phyloP scores from a whole-genome alignment of 805 yeast genomes.

The Metschnikowia lachancei region DNA sequence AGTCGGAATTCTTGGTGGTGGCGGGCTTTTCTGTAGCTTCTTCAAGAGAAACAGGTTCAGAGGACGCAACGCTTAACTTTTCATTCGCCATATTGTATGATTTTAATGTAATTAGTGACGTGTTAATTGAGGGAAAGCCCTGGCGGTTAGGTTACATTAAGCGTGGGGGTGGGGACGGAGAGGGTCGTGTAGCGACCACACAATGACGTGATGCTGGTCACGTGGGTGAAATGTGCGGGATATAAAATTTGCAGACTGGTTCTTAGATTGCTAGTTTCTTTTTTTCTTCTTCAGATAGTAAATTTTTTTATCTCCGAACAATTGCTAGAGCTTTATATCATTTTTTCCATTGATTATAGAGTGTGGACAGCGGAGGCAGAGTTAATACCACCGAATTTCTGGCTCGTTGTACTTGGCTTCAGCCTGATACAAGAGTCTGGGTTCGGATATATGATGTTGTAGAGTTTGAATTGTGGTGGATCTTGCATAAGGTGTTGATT shows the following conservation, averaged over 20 bases:
- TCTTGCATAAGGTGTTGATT: no score
- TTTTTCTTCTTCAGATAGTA: slow-evolving; percentile 26
- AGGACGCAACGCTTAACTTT: slow-evolving; percentile 30
- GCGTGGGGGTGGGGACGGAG: slow-evolving; percentile 6
- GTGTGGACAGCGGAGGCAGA: slow-evolving; percentile 52
- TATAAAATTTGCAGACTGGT: neutral
- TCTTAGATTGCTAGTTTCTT: neutral
- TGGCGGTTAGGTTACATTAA: neutral
- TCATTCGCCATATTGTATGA: slow-evolving; percentile 16
- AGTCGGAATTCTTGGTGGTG: neutral
- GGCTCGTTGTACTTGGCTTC: slow-evolving; percentile 10
- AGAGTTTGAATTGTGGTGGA: neutral
- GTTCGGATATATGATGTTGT: slow-evolving; percentile 2
- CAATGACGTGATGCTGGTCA: slow-evolving; percentile 2
- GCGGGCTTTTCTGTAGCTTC: slow-evolving; percentile 7
- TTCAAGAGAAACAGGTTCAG: slow-evolving; percentile 35
- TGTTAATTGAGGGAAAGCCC: neutral
- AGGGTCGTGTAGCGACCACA: neutral
- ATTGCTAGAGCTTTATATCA: slow-evolving; percentile 42
- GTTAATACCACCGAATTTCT: slow-evolving; percentile 4
- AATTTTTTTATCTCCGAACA: slow-evolving; percentile 30
- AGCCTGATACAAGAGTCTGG: slow-evolving; percentile 5
- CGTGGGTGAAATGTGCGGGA: neutral
- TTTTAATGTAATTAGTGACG: neutral
- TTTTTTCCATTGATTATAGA: slow-evolving; percentile 26